Conservation (phyloP, 75 land plant genomes). For the Isoetes taiwanensis region DNA sequence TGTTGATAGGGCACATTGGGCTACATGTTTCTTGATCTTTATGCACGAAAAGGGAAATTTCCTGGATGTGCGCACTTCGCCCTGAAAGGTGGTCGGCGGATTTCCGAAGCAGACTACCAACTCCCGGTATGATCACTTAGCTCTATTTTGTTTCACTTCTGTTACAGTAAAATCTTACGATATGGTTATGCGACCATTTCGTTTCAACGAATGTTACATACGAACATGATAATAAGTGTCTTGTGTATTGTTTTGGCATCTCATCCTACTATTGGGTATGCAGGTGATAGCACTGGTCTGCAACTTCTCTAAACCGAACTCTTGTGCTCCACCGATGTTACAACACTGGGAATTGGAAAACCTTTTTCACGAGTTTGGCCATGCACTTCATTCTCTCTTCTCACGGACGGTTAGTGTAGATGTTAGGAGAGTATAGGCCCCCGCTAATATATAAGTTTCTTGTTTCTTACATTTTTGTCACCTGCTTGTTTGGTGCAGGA, state of each 20-base stretch:
- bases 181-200: background rate
- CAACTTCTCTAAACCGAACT: constrained; percentile 48
- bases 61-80: constrained; percentile 97
- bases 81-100: constrained; percentile 71
- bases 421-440: background rate
- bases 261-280: no score
- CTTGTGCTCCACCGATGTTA: constrained; percentile 32
- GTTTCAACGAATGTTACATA: no score
- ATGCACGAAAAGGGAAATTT: constrained; percentile 62
- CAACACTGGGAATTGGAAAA: constrained; percentile 84
- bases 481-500: constrained; percentile 31
- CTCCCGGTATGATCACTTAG: constrained; percentile 60
- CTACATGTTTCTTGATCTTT: constrained; percentile 76
- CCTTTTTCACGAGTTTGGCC: constrained; percentile 98
- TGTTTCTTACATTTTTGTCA: constrained; percentile 1
- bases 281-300: constrained; percentile 92
- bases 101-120: constrained; percentile 72
- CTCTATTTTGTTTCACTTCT: background rate
- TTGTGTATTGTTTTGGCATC: no score
- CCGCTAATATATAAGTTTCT: background rate
- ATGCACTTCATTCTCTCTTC: constrained; percentile 91
- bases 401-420: constrained; percentile 64
- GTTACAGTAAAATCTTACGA: background rate
- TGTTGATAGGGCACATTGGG: constrained; percentile 90
- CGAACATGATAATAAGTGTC: no score